Evolutionary conservation across 2,329 filamentous ascomycete species (phyloP), one percentile per base, ranked within the genome.

Genomic region (Exserohilum rostratum): DNA sequence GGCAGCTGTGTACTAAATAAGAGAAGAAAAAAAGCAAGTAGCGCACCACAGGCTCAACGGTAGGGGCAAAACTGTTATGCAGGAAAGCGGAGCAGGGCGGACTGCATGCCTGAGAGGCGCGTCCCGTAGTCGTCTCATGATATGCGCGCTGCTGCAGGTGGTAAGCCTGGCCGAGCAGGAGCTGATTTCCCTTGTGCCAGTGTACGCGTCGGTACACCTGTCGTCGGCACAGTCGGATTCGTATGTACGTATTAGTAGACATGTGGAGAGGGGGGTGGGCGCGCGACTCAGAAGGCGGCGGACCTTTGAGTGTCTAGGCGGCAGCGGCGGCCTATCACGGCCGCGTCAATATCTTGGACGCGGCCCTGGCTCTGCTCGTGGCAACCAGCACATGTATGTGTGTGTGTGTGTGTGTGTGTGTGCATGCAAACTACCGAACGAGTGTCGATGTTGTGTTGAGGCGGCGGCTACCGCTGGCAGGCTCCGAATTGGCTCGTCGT

Each of bases 21-120:
- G n/a, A 25, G 22, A 7, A 25, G 6, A 35, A 6, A 35, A 25
- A 35, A 35, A 35, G 33, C 3, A 35, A 35, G 33, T n/a, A 17
- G 31, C 30, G 11, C 31, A 13, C 31, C 31, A n/a, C 13, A 15
- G n/a, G n/a, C 17, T 17, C 11, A 33, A 20, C 35, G 34, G 39
- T 33, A 37, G 42, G 31, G 37, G 40, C 31, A 29, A 33, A 13
- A 51, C 42, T 25, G 25, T 25, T 31, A 50, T 50, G 52, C 52
- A 40, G 46, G 52, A 50, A 44, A 54, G 46, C 52, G 34, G 40
- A 46, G 29, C 35, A 20, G 4, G 22, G 45, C 20, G 50, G 50
- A 42, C 29, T 35, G 38, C 45, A 38, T 33, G 27, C 45, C 40
- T 30, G 22, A 4, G 31, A 49, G 52, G 52, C 40, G 29, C 40